A percentile compares a stretch with the other conserved stretches of the same genome.
Evolutionary conservation across 495 filamentous ascomycete genomes (phyloP).

Genomic region (Parachaetomium inaequale): DNA sequence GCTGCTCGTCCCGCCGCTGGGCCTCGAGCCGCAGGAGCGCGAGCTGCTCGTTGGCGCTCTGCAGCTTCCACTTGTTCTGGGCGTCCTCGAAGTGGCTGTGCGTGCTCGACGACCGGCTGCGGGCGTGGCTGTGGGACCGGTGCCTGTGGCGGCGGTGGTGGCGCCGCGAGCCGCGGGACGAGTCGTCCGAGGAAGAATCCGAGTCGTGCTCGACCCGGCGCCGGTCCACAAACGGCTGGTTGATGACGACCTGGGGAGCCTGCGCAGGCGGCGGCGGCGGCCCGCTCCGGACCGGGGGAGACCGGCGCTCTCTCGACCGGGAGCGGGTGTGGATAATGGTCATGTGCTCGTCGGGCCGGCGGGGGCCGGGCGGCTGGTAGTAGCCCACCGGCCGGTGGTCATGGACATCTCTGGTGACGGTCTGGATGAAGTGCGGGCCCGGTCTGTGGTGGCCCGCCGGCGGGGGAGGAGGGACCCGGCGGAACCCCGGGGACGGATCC

Average conservation of each 20-base stretch:
- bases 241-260: constrained; percentile 20
- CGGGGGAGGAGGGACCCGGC: constrained; percentile 27
- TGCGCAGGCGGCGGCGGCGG: background rate
- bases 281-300: constrained; percentile 22
- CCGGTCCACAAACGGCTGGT: constrained; percentile 13
- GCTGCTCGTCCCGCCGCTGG: constrained; percentile 21
- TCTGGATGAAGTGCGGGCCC: constrained; percentile 40
- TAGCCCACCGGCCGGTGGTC: constrained; percentile 33
- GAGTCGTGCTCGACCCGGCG: constrained; percentile 21
- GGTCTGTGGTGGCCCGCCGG: constrained; percentile 33
- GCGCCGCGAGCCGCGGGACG: constrained; percentile 15
- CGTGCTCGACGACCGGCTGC: constrained; percentile 28
- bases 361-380: constrained; percentile 28
- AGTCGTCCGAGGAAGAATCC: constrained; percentile 36
- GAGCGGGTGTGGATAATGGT: constrained; percentile 40
- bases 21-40: constrained; percentile 20
- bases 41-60: constrained; percentile 24
- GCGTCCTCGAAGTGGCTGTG: constrained; percentile 32
- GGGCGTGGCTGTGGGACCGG: constrained; percentile 24
- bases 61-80: constrained; percentile 24
- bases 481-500: constrained; percentile 19
- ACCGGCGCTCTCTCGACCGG: constrained; percentile 42
- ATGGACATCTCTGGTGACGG: constrained; percentile 28
- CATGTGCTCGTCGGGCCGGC: constrained; percentile 28
- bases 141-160: constrained; percentile 22